Conservation (phyloP, 768 basidiomycete genomes). For the Hirschioporus abietinus region DNA sequence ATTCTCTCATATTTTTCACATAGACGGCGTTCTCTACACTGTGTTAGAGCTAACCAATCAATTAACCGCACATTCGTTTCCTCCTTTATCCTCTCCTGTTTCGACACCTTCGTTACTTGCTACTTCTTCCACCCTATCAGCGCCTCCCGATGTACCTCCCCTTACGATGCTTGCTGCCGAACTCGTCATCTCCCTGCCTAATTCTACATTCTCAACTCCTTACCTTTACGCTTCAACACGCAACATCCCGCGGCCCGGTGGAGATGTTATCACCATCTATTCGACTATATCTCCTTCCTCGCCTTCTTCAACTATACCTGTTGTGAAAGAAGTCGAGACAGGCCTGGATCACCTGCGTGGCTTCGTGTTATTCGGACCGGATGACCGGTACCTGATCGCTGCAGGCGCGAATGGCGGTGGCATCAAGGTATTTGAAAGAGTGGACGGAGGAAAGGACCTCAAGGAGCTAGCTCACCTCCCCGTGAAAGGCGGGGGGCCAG, state of each 20-base stretch:
- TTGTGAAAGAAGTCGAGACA: slow-evolving; percentile 59
- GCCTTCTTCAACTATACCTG: slow-evolving; percentile 27
- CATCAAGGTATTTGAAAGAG: slow-evolving; percentile 64
- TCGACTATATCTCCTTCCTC: slow-evolving; percentile 39
- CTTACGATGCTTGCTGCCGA: slow-evolving; percentile 44
- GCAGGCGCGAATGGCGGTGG: slow-evolving; percentile 63
- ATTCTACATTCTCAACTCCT: slow-evolving; percentile 43
- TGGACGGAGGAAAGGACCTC: slow-evolving; percentile 52
- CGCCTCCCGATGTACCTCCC: slow-evolving; percentile 18
- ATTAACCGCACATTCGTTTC: slow-evolving; percentile 50
- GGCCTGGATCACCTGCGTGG: slow-evolving; percentile 68
- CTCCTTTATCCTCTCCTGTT: slow-evolving; percentile 27
- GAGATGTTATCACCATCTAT: slow-evolving; percentile 72
- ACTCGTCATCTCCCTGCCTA: slow-evolving; percentile 54
- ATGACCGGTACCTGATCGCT: slow-evolving; percentile 56
- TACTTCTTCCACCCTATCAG: slow-evolving; percentile 43
- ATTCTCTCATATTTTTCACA: not conserved
- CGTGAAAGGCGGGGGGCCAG: slow-evolving; percentile 30
- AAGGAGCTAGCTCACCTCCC: slow-evolving; percentile 39
- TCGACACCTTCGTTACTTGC: slow-evolving; percentile 31
- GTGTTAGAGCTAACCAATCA: slow-evolving; percentile 60
- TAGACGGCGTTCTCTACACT: slow-evolving; percentile 62
- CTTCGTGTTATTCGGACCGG: slow-evolving; percentile 58
- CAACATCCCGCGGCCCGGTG: slow-evolving; percentile 61
- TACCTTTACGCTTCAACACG: slow-evolving; percentile 75